A percentile compares a stretch with the other conserved stretches of the same genome.
phyloP scores from a whole-genome alignment of 768 basidiomycete species.

The Mycena kentingensis region DNA sequence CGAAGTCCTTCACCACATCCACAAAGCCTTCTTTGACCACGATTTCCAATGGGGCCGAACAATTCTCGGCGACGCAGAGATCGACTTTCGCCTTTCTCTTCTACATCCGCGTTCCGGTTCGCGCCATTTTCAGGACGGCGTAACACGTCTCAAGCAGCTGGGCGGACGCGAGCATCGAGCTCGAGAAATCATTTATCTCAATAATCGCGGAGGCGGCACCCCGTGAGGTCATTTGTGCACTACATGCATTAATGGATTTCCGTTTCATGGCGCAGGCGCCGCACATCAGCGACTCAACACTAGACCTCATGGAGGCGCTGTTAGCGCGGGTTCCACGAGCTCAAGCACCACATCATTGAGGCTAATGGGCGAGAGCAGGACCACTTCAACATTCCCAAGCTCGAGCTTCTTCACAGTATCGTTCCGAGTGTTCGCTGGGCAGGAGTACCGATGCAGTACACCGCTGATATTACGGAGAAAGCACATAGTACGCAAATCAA shows the following conservation, averaged over 20 bases:
- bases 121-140: conserved; percentile 40
- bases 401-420: conserved; percentile 40
- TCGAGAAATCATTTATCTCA: conserved; percentile 38
- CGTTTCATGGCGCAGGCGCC: conserved; percentile 37
- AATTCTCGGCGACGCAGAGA: too few species aligned
- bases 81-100: too few species aligned
- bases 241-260: conserved; percentile 37
- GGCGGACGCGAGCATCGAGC: conserved; percentile 42
- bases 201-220: conserved; percentile 36
- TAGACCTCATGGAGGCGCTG: conserved; percentile 21
- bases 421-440: too few species aligned
- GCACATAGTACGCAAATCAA: too few species aligned
- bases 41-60: too few species aligned
- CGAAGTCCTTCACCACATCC: too few species aligned
- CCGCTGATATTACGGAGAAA: too few species aligned
- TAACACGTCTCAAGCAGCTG: conserved; percentile 42
- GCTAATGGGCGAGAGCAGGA: too few species aligned
- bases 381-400: conserved; percentile 47
- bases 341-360: too few species aligned
- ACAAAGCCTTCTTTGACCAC: too few species aligned
- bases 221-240: conserved; percentile 30
- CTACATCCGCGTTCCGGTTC: conserved; percentile 34
- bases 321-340: conserved; percentile 32
- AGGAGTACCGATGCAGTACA: too few species aligned
- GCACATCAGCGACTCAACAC: conserved; percentile 25